Base-by-base conservation (phyloP, 176 grass and related monocot species). In the Oryza nivara region DNA sequence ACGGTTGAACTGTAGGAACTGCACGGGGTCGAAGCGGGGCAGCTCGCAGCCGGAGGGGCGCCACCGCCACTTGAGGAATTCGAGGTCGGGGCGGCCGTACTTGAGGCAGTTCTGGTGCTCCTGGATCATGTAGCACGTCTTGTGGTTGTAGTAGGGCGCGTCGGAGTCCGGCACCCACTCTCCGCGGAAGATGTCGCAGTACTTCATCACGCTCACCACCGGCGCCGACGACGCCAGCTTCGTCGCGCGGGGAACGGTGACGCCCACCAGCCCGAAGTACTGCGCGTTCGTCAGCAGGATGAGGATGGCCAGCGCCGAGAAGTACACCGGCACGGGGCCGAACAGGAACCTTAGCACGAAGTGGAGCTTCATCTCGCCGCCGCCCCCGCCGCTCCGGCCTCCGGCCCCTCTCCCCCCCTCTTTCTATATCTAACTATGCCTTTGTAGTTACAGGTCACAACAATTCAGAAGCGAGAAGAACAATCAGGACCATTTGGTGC, bases 31-130 rank as follows among this genome's bases (percentile, higher is more conserved):
- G 86, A 92, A 92, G 65, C 87, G 83, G 35, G 90, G 90, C 7
- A 92, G 90, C 45, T 92, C 90, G 87, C 90, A 92, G 0, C 86
- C 90, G 0, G 87, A 86, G 0, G 90, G 90, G 3, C 83, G 35
- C 90, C 90, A 92, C 0, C 87, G 79, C 90, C 90, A 92, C 83
- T 89, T 92, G 83, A 92, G 83, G 90, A 92, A 92, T 0, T 76
- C 90, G 0, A 86, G 78, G 83, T 92, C 90, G 3, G 90, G 90
- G 0, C 90, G 47, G 10, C 90, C 90, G 80, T 89, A 92, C 87
- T 92, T 92, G 87, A 92, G 87, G 90, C 90, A 92, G 75, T 92
- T 92, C 86, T 92, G 90, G 83, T 92, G 90, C 79, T 92, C 90
- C 75, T 92, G 90, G 87, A 92, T 92, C 79, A 79, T 78, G 49